A percentile compares a stretch with the other conserved stretches of the same genome.
Evolutionary conservation across 441 rosid species (phyloP).

Genomic region (Populus hybrid): DNA sequence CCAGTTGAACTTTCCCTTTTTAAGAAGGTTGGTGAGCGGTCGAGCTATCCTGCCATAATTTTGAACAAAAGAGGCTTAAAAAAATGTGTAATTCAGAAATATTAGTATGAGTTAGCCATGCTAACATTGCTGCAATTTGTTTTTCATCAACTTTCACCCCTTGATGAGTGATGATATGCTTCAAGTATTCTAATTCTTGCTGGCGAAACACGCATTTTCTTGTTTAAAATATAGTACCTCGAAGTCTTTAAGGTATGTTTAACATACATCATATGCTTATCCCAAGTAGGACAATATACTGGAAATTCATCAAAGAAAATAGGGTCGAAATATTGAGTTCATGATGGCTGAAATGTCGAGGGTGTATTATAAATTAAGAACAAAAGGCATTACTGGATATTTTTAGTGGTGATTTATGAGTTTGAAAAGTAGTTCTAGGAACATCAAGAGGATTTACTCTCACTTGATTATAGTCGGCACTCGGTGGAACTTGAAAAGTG

Average conservation of each 20-base stretch:
- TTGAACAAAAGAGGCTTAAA: slow-evolving; percentile 1
- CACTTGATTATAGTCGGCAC: background rate
- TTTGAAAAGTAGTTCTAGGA: background rate
- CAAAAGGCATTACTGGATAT: background rate
- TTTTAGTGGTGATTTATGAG: background rate
- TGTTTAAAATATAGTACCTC: background rate
- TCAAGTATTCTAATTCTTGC: background rate
- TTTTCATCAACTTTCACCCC: background rate
- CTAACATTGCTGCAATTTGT: background rate
- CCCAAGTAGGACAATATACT: background rate
- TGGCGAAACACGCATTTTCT: background rate
- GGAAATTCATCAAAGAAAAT: background rate
- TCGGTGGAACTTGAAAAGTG: background rate
- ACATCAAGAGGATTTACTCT: background rate
- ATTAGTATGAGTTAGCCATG: background rate
- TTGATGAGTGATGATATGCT: background rate
- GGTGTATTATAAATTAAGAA: background rate
- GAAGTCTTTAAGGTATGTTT: background rate
- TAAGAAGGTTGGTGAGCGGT: background rate
- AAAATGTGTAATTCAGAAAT: background rate
- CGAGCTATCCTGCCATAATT: background rate
- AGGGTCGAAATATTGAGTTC: background rate
- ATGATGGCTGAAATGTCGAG: background rate
- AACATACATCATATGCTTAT: background rate
- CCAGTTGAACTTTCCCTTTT: too few relatives aligned